Base-by-base conservation (phyloP, 352 stramenopile species). In the Saprolegnia diclina region DNA sequence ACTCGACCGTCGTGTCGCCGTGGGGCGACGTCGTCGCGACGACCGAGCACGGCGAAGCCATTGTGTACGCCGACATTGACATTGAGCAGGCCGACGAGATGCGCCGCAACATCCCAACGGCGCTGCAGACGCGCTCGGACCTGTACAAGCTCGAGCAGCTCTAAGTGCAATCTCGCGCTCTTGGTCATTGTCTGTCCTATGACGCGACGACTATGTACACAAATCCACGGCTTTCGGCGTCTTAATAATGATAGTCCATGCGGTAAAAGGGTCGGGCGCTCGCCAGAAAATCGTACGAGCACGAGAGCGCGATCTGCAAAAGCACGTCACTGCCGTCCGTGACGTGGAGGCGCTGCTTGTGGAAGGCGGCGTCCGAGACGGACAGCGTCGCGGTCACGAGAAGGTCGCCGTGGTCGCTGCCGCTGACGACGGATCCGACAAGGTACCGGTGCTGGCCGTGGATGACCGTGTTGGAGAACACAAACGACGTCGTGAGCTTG, bases 1-100 rank as follows among this genome's bases (percentile, higher is more conserved):
- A 99, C 85, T 99, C 92, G 35, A 97, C 94, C 0, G 85, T 98
- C 13, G 85, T 99, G 21, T 97, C 91, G 32, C 98, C 97, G 0
- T 99, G 97, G 97, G 97, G 97, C 19, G 92, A 98, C 57, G 88
- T 99, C 21, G 75, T 99, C 9, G 92, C 92, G 29, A 99, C 92
- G 4, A 98, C 92, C 54, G 95, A 91, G 29, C 91, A 99, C 76
- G 81, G 79, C 11, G 87, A 96, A 48, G 83, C 79, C 18, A 91
- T 99, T 64, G 92, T 99, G 26, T 88, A 98, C 66, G 95, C 90
- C 35, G 97, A 99, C 68, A 81, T 99, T 32, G 94, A 99, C 73
- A 74, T 99, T 24, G 80, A 85, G 16, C 87, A 94, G 54, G 90
- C 99, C 4, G 82, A 96, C 32, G 90, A 98, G 75, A 97, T 99